phyloP scores from a whole-genome alignment of 192 early-diverging fungal genomes.

The Entomortierella lignicola region DNA sequence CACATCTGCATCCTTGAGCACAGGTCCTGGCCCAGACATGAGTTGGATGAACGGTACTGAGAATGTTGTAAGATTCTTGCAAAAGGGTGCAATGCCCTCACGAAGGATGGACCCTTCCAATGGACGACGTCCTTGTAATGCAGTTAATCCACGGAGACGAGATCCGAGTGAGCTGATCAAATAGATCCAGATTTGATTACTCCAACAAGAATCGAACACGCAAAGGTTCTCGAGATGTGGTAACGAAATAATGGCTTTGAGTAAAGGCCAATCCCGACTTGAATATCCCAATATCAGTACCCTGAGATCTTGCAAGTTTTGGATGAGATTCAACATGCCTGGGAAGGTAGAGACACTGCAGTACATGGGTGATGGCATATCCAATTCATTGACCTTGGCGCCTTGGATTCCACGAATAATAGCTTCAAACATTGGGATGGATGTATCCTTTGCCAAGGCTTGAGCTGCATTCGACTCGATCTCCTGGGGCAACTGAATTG shows the following conservation, averaged over 20 bases:
- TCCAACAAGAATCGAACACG: conserved; percentile 53
- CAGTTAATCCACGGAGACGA: conserved; percentile 36
- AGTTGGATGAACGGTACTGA: conserved; percentile 49
- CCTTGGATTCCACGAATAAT: conserved; percentile 22
- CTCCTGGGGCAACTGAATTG: conserved; percentile 49
- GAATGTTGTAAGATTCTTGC: conserved; percentile 34
- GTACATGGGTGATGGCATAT: conserved; percentile 55
- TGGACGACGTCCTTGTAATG: conserved; percentile 40
- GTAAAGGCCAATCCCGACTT: conserved; percentile 49
- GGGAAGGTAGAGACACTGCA: conserved; percentile 44
- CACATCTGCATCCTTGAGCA: conserved; percentile 35
- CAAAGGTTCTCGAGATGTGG: conserved; percentile 34
- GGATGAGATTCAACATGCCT: conserved; percentile 47
- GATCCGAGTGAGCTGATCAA: conserved; percentile 27
- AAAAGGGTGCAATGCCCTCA: conserved; percentile 38
- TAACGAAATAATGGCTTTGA: conserved; percentile 40
- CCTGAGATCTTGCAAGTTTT: conserved; percentile 21
- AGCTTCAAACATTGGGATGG: conserved; percentile 29
- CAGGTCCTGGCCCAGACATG: conserved; percentile 34
- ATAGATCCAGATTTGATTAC: conserved; percentile 54
- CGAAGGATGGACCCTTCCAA: conserved; percentile 34
- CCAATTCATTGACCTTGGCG: conserved; percentile 32
- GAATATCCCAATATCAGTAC: conserved; percentile 45
- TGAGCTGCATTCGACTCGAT: conserved; percentile 46
- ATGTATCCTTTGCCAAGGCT: conserved; percentile 12